phyloP scores from a whole-genome alignment of 306 rosid species.

The Cotoneaster glaucophyllus region DNA sequence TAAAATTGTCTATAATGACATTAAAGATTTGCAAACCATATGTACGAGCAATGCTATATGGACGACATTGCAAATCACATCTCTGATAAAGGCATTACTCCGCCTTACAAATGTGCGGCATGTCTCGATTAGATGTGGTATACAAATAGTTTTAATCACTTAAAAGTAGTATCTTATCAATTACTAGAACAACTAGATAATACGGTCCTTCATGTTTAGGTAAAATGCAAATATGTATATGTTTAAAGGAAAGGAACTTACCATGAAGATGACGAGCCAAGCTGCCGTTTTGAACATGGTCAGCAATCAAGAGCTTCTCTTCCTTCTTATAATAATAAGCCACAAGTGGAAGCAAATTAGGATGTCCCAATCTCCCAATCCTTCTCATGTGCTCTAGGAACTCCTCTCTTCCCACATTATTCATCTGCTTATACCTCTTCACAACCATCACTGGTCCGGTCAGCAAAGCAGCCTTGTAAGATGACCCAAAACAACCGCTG shows the following conservation, averaged over 20 bases:
- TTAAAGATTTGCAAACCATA: neutral
- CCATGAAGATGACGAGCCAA: slow-evolving; percentile 77
- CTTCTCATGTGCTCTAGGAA: slow-evolving; percentile 82
- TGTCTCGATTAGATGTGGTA: neutral
- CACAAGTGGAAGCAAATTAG: slow-evolving; percentile 76
- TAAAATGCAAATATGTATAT: neutral
- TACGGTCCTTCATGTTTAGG: neutral
- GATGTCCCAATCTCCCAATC: slow-evolving; percentile 61
- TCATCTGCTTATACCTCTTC: slow-evolving; percentile 88
- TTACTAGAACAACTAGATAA: neutral
- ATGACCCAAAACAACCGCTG: slow-evolving; percentile 72
- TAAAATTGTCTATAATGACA: neutral
- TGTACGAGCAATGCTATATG: neutral
- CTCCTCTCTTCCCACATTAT: slow-evolving; percentile 75
- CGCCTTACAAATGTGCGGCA: neutral
- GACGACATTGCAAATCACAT: neutral
- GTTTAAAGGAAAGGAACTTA: slow-evolving; percentile 4
- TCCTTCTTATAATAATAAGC: slow-evolving; percentile 86
- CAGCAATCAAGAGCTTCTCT: slow-evolving; percentile 73
- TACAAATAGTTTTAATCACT: neutral
- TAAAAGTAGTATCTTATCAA: neutral
- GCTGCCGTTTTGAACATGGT: slow-evolving; percentile 53
- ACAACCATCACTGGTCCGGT: slow-evolving; percentile 66
- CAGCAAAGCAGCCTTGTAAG: slow-evolving; percentile 71
- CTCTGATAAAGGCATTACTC: neutral